Percentiles rank a stretch among this genome's conserved stretches.
phyloP scores from a whole-genome alignment of 2,329 filamentous ascomycete genomes.

The Periconia digitata region DNA sequence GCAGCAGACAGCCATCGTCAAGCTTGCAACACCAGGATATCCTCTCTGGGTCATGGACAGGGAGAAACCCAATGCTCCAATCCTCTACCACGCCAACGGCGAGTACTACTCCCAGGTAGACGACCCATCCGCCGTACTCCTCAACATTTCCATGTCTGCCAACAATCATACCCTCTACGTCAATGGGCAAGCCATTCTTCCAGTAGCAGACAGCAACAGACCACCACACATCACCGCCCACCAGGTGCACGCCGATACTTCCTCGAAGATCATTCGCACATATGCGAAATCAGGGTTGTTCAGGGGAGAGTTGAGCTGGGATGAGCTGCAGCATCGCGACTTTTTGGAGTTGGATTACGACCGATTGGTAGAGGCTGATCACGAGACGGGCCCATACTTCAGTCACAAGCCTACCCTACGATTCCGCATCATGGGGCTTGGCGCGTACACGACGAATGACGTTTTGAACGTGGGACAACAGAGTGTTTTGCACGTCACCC shows the following conservation, averaged over 20 bases:
- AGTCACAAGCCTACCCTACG: slow-evolving; percentile 12
- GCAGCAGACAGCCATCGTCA: slow-evolving; percentile 15
- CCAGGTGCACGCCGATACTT: slow-evolving; percentile 17
- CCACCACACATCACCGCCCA: slow-evolving; percentile 18
- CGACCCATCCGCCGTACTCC: slow-evolving; percentile 14
- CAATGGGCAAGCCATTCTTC: slow-evolving; percentile 16
- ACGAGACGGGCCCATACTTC: slow-evolving; percentile 7
- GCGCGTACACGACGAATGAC: slow-evolving; percentile 9
- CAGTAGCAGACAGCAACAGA: slow-evolving; percentile 13
- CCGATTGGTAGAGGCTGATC: slow-evolving; percentile 16
- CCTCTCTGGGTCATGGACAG: slow-evolving; percentile 17
- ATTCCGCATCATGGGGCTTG: slow-evolving; percentile 21
- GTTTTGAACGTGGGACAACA: slow-evolving; percentile 12
- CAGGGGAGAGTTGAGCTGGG: slow-evolving; percentile 4
- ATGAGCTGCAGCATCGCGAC: slow-evolving; percentile 8
- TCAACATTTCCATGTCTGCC: slow-evolving; percentile 17
- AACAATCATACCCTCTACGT: slow-evolving; percentile 20
- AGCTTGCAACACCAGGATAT: slow-evolving; percentile 19
- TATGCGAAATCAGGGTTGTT: slow-evolving; percentile 6
- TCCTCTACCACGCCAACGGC: slow-evolving; percentile 4
- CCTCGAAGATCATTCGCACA: slow-evolving; percentile 1
- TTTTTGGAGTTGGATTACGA: slow-evolving; percentile 21
- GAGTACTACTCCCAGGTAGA: slow-evolving; percentile 10
- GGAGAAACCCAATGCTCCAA: slow-evolving; percentile 9
- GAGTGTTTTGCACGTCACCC: slow-evolving; percentile 13